These are phyloP conservation scores for Tulasnella sp. DNA, from an alignment of 768 basidiomycete genomes.

Conservation along the genomic window DNA sequence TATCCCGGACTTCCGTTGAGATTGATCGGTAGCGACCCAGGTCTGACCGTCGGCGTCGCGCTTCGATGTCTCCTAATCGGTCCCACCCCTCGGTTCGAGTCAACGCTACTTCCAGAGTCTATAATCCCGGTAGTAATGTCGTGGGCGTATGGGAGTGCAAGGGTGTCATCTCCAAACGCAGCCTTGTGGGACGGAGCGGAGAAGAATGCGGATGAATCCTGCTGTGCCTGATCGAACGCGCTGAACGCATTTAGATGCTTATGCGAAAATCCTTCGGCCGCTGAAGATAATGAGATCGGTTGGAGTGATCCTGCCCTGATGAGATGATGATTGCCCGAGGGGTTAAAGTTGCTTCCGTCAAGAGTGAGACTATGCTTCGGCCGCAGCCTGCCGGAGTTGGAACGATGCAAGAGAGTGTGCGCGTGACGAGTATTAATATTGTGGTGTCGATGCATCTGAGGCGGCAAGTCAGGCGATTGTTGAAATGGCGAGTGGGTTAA, in stretches of 20 bases:
- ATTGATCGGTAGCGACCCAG: background rate
- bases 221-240: background rate
- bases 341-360: too few species aligned
- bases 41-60: slow-evolving; percentile 11
- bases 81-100: background rate
- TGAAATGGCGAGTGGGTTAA: background rate
- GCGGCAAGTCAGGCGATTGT: background rate
- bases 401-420: too few species aligned
- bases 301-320: too few species aligned
- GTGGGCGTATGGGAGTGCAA: background rate
- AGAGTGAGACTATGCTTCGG: too few species aligned
- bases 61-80: slow-evolving; percentile 13
- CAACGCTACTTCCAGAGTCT: background rate
- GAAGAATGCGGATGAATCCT: background rate
- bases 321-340: too few species aligned
- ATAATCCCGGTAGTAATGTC: background rate
- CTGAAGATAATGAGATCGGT: too few species aligned
- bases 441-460: background rate
- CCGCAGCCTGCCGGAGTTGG: too few species aligned
- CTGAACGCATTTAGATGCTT: background rate
- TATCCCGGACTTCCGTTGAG: too few species aligned
- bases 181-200: slow-evolving; percentile 6
- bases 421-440: too few species aligned
- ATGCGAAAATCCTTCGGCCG: background rate
- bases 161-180: background rate